Evolutionary conservation across 495 filamentous ascomycete genomes (phyloP), one percentile per base, ranked within the genome.

Genomic region (Lasiosphaeria miniovina): DNA sequence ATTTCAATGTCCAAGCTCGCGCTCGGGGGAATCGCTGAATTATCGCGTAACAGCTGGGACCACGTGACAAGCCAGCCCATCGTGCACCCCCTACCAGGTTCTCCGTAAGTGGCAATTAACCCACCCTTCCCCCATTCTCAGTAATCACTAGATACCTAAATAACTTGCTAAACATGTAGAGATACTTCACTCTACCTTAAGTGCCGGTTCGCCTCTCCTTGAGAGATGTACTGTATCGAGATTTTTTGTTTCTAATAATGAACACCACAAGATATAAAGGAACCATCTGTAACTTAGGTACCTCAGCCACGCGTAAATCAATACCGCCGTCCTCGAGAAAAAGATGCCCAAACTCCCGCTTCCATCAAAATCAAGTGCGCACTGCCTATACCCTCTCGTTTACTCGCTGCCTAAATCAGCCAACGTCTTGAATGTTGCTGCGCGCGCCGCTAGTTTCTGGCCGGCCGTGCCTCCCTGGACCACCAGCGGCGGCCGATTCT

Each of bases 351-450:
- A 10, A 52, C 56, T 48, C 49, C 38, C 49, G 49, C 24, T 50
- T 40, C 38, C 45, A 8, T 52, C 41, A n/a, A 8, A 36, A 60
- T 31, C 33, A 34, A n/a, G 17, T 0, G 36, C 55, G 6, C 2
- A 6, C 50, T 62, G 50, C 43, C 54, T 14, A 55, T 33, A 38
- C 41, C 35, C 38, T 15, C 49, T 36, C 24, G 24, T n/a, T 60
- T 46, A 67, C 24, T 49, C 50, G 36, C 54, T 65, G 4, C 57
- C 53, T 41, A 78, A 40, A 54, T 81, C 78, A 11, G 76, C 70
- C 66, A 81, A 36, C 1, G 78, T 81, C 66, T 68, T 74, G 62
- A 79, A 71, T 10, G 67, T 65, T 31, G 74, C 55, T 31, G 74
- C 55, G n/a, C 69, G 61, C 2, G 66, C 64, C 49, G 65, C 66